Percentiles rank a stretch among this genome's conserved stretches.
Evolutionary conservation across 805 yeast genomes (phyloP).

Genomic region (Suhomyces vadensis): DNA sequence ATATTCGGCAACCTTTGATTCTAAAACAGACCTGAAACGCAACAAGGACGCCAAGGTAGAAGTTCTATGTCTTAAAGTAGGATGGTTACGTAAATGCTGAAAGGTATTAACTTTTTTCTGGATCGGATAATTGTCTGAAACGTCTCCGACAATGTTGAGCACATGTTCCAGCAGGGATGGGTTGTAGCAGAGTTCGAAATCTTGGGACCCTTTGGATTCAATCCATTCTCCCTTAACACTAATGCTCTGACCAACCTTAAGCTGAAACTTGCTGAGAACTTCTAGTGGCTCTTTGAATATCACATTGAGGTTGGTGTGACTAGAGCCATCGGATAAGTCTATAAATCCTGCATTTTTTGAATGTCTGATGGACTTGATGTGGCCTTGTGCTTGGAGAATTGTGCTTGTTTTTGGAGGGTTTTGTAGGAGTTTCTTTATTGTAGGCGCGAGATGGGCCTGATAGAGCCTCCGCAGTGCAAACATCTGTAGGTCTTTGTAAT

Average conservation of each 20-base stretch:
- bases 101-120: slow-evolving; percentile 76
- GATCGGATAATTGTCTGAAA: slow-evolving; percentile 68
- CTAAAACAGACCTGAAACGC: slow-evolving; percentile 71
- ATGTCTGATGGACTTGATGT: slow-evolving; percentile 63
- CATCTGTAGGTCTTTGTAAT: background rate
- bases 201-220: slow-evolving; percentile 34
- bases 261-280: slow-evolving; percentile 29
- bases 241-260: slow-evolving; percentile 49
- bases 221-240: slow-evolving; percentile 34
- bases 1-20: slow-evolving; percentile 51
- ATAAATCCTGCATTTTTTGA: slow-evolving; percentile 79
- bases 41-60: slow-evolving; percentile 62
- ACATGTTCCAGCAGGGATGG: slow-evolving; percentile 26
- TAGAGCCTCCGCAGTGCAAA: slow-evolving; percentile 2
- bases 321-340: slow-evolving; percentile 79
- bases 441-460: slow-evolving; percentile 7
- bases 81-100: slow-evolving; percentile 68
- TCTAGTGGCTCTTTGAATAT: slow-evolving; percentile 30
- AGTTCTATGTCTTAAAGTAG: slow-evolving; percentile 77
- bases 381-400: slow-evolving; percentile 56
- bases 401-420: slow-evolving; percentile 40
- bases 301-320: slow-evolving; percentile 53
- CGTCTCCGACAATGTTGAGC: slow-evolving; percentile 58
- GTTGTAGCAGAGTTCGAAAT: slow-evolving; percentile 31
- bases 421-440: slow-evolving; percentile 13